Evolutionary conservation across 2,329 filamentous ascomycete species (phyloP).

Genomic region (Fusarium sp.): DNA sequence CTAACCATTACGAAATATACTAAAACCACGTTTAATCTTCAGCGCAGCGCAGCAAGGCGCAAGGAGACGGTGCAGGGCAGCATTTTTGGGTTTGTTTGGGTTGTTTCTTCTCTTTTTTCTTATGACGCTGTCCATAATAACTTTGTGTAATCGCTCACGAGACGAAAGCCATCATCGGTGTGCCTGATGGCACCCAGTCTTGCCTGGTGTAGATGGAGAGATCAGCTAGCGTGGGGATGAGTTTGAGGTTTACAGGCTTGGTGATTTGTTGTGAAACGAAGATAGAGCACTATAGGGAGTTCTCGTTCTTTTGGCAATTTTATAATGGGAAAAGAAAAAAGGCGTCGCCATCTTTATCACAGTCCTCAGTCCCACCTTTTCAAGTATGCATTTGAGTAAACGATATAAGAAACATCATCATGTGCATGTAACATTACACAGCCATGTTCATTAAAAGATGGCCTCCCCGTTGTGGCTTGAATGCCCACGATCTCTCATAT

Average conservation of each 20-base stretch:
- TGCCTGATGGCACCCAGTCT: conserved; percentile 21
- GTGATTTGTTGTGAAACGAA: conserved; percentile 44
- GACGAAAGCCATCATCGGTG: conserved; percentile 27
- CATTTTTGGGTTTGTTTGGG: conserved; percentile 50
- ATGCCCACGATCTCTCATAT: conserved; percentile 16
- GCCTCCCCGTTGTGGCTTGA: conserved; percentile 9
- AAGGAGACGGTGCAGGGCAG: conserved; percentile 50
- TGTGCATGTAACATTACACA: conserved; percentile 38
- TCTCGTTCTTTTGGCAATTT: conserved; percentile 45
- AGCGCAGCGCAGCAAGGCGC: conserved; percentile 51
- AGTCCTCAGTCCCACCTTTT: background rate
- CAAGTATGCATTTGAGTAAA: conserved; percentile 17
- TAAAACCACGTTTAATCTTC: conserved; percentile 49
- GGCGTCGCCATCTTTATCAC: conserved; percentile 37
- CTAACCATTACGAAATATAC: conserved; percentile 49
- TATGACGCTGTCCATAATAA: conserved; percentile 44
- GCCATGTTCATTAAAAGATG: conserved; percentile 6
- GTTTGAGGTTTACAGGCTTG: conserved; percentile 28
- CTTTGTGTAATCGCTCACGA: conserved; percentile 37
- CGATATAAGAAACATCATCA: conserved; percentile 32
- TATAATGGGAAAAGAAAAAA: conserved; percentile 49
- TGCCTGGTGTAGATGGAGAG: conserved; percentile 26
- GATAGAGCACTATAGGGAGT: conserved; percentile 46
- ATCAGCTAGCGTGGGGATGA: conserved; percentile 40
- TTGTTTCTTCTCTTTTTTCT: conserved; percentile 46